Conservation (phyloP, 176 grass and related monocot genomes). For the Juncus inflexus region DNA sequence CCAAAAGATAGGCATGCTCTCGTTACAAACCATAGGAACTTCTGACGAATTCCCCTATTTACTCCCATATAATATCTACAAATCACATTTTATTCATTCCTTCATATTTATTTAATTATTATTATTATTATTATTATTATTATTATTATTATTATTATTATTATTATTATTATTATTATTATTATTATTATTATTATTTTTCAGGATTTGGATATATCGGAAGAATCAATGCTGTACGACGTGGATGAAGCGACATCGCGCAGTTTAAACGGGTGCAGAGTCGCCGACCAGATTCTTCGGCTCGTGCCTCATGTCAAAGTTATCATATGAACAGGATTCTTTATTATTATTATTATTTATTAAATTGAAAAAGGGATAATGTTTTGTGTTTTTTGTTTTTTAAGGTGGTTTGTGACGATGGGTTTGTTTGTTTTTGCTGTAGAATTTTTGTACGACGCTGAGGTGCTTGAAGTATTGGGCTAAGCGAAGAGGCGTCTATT, state of each 20-base stretch:
- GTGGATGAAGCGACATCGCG: slow-evolving; percentile 85
- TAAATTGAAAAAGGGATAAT: not conserved
- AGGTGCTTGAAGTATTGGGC: slow-evolving; percentile 95
- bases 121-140: too few relatives aligned
- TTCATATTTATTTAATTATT: too few relatives aligned
- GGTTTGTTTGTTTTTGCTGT: slow-evolving; percentile 15
- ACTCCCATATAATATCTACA: too few relatives aligned
- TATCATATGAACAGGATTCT: slow-evolving; percentile 25
- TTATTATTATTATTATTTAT: slow-evolving; percentile 3
- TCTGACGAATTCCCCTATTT: too few relatives aligned
- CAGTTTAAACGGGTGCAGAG: slow-evolving; percentile 98
- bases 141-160: too few relatives aligned
- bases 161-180: too few relatives aligned
- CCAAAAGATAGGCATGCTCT: too few relatives aligned
- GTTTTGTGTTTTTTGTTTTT: slow-evolving; percentile 13
- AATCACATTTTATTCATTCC: too few relatives aligned
- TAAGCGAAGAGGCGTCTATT: slow-evolving; percentile 84
- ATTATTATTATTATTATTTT: slow-evolving; percentile 31
- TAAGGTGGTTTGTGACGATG: slow-evolving; percentile 17
- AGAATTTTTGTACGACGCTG: slow-evolving; percentile 79
- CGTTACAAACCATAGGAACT: too few relatives aligned
- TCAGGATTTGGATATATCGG: slow-evolving; percentile 89
- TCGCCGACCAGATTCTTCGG: slow-evolving; percentile 87
- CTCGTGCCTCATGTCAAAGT: slow-evolving; percentile 92
- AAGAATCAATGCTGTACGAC: slow-evolving; percentile 74